Percentiles rank a stretch among this genome's conserved stretches.
Conservation (phyloP, 352 stramenopile genomes). For the Thalassiosira livingstoniorum region DNA sequence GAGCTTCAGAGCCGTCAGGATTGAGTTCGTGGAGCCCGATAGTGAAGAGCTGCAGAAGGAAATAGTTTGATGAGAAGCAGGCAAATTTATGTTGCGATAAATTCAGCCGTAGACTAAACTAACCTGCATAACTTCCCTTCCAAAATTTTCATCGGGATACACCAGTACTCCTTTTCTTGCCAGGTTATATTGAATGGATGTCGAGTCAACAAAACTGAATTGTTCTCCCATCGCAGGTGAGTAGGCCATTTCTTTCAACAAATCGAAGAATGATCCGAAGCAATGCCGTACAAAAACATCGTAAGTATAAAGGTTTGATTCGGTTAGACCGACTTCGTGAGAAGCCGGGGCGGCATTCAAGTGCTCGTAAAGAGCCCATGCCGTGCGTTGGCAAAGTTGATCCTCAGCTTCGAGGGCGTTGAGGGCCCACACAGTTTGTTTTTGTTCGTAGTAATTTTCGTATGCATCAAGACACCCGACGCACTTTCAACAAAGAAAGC, state of each 20-base stretch:
- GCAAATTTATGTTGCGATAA: too few species aligned
- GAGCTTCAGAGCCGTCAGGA: slow-evolving; percentile 68
- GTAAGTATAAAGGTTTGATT: slow-evolving; percentile 62
- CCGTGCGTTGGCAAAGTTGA: slow-evolving; percentile 76
- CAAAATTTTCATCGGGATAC: slow-evolving; percentile 71
- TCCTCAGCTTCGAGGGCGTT: slow-evolving; percentile 65
- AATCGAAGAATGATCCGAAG: slow-evolving; percentile 72
- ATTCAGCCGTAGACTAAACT: slow-evolving; percentile 25
- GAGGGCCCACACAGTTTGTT: slow-evolving; percentile 62
- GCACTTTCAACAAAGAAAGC: too few species aligned
- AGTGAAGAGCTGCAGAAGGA: too few species aligned
- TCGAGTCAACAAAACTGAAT: slow-evolving; percentile 51
- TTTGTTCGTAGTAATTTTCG: slow-evolving; percentile 29
- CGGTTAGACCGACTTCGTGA: too few species aligned
- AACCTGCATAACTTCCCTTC: slow-evolving; percentile 65
- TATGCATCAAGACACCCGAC: slow-evolving; percentile 45
- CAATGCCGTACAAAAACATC: slow-evolving; percentile 83
- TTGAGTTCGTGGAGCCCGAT: slow-evolving; percentile 71
- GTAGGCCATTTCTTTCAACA: slow-evolving; percentile 72
- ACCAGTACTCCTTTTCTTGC: too few species aligned
- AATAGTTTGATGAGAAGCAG: too few species aligned
- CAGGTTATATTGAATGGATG: slow-evolving; percentile 40
- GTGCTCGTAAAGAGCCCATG: slow-evolving; percentile 62
- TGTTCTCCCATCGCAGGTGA: slow-evolving; percentile 64
- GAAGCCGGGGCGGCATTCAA: slow-evolving; percentile 26